Conservation (phyloP, 2,329 filamentous ascomycete genomes). For the Exophiala xenobiotica region DNA sequence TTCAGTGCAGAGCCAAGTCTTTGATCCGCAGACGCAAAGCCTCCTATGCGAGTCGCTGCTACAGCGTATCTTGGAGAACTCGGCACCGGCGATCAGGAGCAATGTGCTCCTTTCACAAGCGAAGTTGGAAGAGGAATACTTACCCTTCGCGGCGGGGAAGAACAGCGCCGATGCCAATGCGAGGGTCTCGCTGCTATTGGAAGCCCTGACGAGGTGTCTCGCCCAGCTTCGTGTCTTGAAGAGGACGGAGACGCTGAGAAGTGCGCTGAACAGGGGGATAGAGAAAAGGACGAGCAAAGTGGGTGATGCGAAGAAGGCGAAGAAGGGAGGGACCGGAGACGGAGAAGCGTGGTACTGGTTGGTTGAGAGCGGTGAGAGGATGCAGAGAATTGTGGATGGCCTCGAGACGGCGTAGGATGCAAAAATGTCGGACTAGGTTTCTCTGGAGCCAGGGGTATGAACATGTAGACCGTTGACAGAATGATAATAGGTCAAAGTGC, state of each 20-base stretch:
- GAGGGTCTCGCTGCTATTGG: constrained; percentile 68
- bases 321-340: constrained; percentile 34
- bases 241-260: constrained; percentile 40
- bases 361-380: constrained; percentile 43
- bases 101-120: constrained; percentile 48
- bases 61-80: constrained; percentile 48
- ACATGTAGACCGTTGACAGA: too few species aligned
- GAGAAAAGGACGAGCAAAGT: constrained; percentile 48
- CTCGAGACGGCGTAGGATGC: neutral
- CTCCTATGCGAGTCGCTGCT: constrained; percentile 57
- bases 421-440: too few species aligned
- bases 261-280: constrained; percentile 55
- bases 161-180: constrained; percentile 66
- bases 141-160: constrained; percentile 64
- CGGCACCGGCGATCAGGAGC: constrained; percentile 37
- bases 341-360: constrained; percentile 41
- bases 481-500: too few species aligned
- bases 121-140: constrained; percentile 60
- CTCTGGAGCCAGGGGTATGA: too few species aligned
- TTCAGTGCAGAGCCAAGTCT: neutral
- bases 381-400: constrained; percentile 37
- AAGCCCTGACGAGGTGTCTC: constrained; percentile 61
- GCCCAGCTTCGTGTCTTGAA: constrained; percentile 36
- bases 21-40: constrained; percentile 39
- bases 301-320: constrained; percentile 42